Evolutionary conservation across 1,284 basidiomycete genomes (phyloP).

Genomic region (Gomphus sp.): DNA sequence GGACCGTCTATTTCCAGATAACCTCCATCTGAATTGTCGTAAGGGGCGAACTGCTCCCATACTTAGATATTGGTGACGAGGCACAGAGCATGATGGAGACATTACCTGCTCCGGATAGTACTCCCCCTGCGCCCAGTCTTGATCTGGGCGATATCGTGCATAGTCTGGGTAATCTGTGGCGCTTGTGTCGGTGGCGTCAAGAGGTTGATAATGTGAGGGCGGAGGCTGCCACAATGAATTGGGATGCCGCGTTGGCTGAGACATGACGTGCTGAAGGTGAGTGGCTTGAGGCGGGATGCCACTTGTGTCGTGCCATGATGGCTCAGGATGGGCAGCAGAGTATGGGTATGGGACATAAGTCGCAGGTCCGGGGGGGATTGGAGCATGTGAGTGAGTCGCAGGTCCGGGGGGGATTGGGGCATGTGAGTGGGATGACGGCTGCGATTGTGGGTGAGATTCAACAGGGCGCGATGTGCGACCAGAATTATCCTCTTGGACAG

Average conservation of each 20-base stretch:
- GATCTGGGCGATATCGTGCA: slow-evolving; percentile 8
- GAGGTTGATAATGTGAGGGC: slow-evolving; percentile 1
- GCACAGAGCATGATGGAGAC: neutral
- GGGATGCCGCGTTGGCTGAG: neutral
- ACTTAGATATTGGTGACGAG: neutral
- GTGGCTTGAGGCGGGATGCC: slow-evolving; percentile 57
- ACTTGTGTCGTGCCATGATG: slow-evolving; percentile 8
- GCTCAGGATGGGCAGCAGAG: neutral
- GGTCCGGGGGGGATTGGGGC: slow-evolving; percentile 1
- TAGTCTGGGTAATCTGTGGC: slow-evolving; percentile 5
- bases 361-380: neutral
- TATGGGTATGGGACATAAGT: slow-evolving; percentile 8
- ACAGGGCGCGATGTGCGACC: slow-evolving; percentile 1
- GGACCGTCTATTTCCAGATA: slow-evolving; percentile 9
- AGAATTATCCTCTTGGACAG: slow-evolving; percentile 4
- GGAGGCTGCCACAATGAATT: slow-evolving; percentile 4
- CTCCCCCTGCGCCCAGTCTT: slow-evolving; percentile 5
- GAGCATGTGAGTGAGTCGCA: neutral
- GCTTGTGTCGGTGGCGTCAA: neutral
- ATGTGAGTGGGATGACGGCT: slow-evolving; percentile 19
- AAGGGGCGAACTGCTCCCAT: slow-evolving; percentile 6
- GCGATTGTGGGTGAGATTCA: slow-evolving; percentile 13
- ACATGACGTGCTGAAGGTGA: slow-evolving; percentile 29
- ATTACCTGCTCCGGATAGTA: slow-evolving; percentile 9
- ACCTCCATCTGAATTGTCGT: slow-evolving; percentile 6